Evolutionary conservation across 2,329 filamentous ascomycete species (phyloP), one percentile per base, ranked within the genome.

Genomic region (Fusarium armeniacum): DNA sequence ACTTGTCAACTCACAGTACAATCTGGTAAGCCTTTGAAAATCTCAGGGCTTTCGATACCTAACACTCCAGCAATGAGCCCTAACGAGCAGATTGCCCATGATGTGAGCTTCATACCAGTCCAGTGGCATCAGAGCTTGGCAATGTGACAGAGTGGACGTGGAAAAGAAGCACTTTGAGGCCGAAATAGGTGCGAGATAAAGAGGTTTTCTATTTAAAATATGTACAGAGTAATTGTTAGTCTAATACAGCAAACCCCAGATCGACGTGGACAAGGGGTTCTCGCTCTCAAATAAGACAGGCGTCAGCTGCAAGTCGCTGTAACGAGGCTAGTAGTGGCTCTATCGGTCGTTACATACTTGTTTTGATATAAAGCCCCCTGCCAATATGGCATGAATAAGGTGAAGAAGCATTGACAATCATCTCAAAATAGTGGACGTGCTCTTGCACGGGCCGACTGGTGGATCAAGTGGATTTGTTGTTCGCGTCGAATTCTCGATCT

Each of bases 41-140:
- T 47, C 28, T 68, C 58, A 64, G 54, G 36, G 24, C 50, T 62
- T 26, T 35, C 52, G 51, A 38, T 58, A 35, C 67, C 65, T 41
- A 61, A 51, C 11, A 60, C 67, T 57, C 63, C 45, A 71, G 54
- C 50, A 52, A 60, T 41, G 47, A 71, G 55, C 45, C 61, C 58
- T 46, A 63, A 13, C 40, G 58, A 68, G 52, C 63, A 67, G 41
- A 68, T 43, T 47, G 67, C 67, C 67, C 67, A 68, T 64, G 43
- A 64, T 47, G 58, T 55, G 45, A 70, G 47, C 63, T 55, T 71
- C 67, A 70, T 70, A 58, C 63, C 67, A 68, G 41, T 65, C 38
- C 55, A 65, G 43, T 70, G 35, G 63, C 67, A 70, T 71, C 47
- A 67, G 57, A 51, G 51, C 63, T 58, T 46, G 52, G 41, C 58